These are phyloP conservation scores for Hermanozyma aechmeae DNA, from an alignment of 805 yeast species.

Conservation along the genomic window DNA sequence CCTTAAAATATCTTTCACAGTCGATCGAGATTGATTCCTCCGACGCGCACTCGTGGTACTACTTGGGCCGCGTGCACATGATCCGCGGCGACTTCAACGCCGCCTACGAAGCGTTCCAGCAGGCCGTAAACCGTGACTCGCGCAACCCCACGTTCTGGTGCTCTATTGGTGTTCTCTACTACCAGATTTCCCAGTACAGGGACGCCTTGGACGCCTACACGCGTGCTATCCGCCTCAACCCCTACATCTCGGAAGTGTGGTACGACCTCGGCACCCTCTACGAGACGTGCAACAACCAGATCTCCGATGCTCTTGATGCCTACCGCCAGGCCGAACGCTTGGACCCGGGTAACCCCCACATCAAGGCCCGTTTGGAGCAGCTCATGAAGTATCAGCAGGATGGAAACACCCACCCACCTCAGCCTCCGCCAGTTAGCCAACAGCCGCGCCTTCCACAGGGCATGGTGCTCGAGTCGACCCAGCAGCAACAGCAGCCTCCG, in stretches of 20 bases:
- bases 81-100: constrained; percentile 89
- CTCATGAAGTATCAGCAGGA: constrained; percentile 64
- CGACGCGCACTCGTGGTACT: constrained; percentile 97
- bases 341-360: constrained; percentile 91
- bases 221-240: constrained; percentile 89
- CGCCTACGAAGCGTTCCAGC: constrained; percentile 97
- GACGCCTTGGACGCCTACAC: constrained; percentile 98
- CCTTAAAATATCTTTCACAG: constrained; percentile 73
- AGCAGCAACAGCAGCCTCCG: constrained; percentile 14
- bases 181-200: constrained; percentile 90
- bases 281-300: constrained; percentile 95
- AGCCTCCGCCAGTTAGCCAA: constrained; percentile 59
- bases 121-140: constrained; percentile 93
- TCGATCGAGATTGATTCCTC: constrained; percentile 81
- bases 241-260: constrained; percentile 97
- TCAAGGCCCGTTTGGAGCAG: constrained; percentile 85
- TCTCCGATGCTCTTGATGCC: constrained; percentile 92
- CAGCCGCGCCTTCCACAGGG: constrained; percentile 57
- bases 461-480: constrained; percentile 46
- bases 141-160: constrained; percentile 99
- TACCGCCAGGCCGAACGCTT: constrained; percentile 92
- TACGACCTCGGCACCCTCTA: constrained; percentile 94
- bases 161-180: constrained; percentile 89
- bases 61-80: constrained; percentile 95
- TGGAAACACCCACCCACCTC: constrained; percentile 54